These are phyloP conservation scores for Dalbergia cultrata DNA, from an alignment of 306 rosid species.

Conservation along the genomic window DNA sequence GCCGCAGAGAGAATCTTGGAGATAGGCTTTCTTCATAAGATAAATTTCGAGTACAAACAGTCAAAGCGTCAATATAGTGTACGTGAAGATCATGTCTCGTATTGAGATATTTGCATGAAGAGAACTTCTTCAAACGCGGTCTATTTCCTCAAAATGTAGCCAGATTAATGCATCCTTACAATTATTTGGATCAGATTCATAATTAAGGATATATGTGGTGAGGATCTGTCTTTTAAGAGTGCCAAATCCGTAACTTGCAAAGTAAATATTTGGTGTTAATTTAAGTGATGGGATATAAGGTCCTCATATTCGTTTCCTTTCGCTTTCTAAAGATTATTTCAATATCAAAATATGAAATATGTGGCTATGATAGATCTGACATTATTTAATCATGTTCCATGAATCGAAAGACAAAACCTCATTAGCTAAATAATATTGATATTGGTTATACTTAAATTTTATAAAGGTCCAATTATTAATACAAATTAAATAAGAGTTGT, in stretches of 20 bases:
- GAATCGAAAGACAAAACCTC: too few species aligned
- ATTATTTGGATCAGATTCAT: conserved; percentile 12
- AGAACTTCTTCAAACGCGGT: not conserved
- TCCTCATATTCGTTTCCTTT: not conserved
- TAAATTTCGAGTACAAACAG: not conserved
- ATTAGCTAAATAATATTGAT: too few species aligned
- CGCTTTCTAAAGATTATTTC: not conserved
- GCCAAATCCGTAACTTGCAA: not conserved
- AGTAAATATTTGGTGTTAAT: not conserved
- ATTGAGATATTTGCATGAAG: conserved; percentile 26
- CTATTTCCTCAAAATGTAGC: not conserved
- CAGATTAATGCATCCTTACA: not conserved
- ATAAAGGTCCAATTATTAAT: too few species aligned
- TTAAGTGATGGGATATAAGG: not conserved
- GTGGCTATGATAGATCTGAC: not conserved
- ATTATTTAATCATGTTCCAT: too few species aligned
- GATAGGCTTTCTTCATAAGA: not conserved
- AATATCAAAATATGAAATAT: too few species aligned
- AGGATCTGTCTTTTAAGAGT: not conserved
- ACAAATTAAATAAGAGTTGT: too few species aligned
- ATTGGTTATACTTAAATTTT: too few species aligned
- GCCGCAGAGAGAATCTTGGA: not conserved
- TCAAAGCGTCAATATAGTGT: not conserved
- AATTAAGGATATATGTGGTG: not conserved
- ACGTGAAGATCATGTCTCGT: not conserved